These are phyloP conservation scores for Protomyces inundatus DNA, from an alignment of 1,139 yeast genomes.

Conservation along the genomic window DNA sequence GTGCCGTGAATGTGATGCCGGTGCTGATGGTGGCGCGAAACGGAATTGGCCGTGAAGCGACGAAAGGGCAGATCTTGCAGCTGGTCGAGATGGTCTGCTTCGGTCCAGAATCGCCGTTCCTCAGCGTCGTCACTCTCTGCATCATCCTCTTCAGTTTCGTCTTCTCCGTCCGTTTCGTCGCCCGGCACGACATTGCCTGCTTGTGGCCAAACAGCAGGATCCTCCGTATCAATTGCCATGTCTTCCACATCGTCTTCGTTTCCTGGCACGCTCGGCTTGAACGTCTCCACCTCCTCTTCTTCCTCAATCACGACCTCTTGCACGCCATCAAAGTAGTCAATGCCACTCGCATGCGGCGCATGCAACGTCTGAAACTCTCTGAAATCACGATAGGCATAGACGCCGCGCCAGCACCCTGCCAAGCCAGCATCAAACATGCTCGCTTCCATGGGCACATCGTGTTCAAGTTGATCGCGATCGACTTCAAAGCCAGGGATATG, in stretches of 20 bases:
- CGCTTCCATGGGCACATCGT: slow-evolving; percentile 7
- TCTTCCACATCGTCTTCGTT: not conserved
- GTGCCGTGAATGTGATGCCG: not conserved
- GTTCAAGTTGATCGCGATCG: slow-evolving; percentile 3
- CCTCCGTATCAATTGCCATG: too few species aligned
- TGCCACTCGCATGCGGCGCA: not conserved
- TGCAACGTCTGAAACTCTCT: slow-evolving; percentile 8
- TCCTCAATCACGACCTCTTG: slow-evolving; percentile 1
- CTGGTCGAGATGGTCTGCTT: not conserved
- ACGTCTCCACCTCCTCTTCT: not conserved
- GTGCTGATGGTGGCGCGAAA: not conserved
- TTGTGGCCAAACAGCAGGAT: not conserved
- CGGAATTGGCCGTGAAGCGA: not conserved
- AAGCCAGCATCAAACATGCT: slow-evolving; percentile 19
- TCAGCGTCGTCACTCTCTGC: not conserved
- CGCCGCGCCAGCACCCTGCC: slow-evolving; percentile 10
- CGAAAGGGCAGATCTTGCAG: not conserved
- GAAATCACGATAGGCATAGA: slow-evolving; percentile 14
- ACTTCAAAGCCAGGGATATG: slow-evolving; percentile 10
- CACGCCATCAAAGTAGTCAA: slow-evolving; percentile 16
- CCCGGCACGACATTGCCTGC: not conserved
- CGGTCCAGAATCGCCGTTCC: not conserved
- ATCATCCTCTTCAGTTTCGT: not conserved
- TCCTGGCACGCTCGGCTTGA: not conserved
- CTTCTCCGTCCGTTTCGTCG: not conserved